Evolutionary conservation across 768 basidiomycete genomes (phyloP), one percentile per base, ranked within the genome.

Genomic region (Boletus speciosus): DNA sequence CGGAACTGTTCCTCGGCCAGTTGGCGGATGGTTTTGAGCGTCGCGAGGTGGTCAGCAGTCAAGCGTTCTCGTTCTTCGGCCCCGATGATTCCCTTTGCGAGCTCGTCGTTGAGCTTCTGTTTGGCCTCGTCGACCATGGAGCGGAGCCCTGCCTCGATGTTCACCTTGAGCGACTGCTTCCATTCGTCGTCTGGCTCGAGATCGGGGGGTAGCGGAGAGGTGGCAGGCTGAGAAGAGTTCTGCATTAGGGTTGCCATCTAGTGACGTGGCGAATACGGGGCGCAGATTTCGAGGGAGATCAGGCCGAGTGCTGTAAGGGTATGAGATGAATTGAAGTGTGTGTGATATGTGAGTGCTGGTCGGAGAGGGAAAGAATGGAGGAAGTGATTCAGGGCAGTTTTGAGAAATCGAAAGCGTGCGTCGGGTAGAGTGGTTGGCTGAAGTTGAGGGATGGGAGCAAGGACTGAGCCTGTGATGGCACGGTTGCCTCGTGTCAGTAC

Each of bases 51-150:
- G 37, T 81, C 76, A 0, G 63, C 49, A 59, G 59, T 61, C 35
- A 81, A 62, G n/a, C 66, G 69, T 14, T 76, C 68, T 6, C 76
- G 71, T 42, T 69, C 60, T 16, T 58, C 52, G 4, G 64, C 68
- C 38, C 60, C 48, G 52, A 73, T 60, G 64, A 79, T 56, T 52
- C 66, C 62, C 68, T 77, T 68, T 63, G 75, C 74, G 14, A 89
- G 71, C 64, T 82, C 77, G 15, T 71, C 67, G 35, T 81, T 75
- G 36, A 81, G 68, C 54, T 80, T 81, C 53, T 81, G 77, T 69
- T 83, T 83, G 19, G 88, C 81, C 55, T 86, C 86, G 51, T 83
- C 78, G 55, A 86, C 77, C 58, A 69, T 66, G 43, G 68, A 62
- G 36, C 58, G 63, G 47, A 75, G 63, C 8, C 71, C 71, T 2